Percentiles rank a stretch among this genome's conserved stretches.
These are phyloP conservation scores for Geum urbanum DNA, from an alignment of 306 rosid species.

Conservation along the genomic window DNA sequence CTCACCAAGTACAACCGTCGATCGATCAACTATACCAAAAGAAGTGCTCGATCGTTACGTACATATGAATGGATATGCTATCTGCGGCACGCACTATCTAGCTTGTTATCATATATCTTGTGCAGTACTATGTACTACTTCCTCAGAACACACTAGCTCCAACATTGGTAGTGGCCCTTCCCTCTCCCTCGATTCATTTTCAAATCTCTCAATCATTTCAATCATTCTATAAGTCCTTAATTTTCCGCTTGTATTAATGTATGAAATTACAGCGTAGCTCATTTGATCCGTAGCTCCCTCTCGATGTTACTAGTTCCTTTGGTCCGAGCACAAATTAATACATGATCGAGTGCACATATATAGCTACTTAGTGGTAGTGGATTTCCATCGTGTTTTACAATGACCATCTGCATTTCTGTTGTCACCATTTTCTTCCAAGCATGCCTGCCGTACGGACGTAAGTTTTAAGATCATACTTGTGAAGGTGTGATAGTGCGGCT, in stretches of 20 bases:
- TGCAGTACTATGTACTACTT: background rate
- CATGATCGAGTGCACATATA: no score
- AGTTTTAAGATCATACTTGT: no score
- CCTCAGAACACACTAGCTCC: background rate
- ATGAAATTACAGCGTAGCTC: background rate
- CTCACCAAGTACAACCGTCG: background rate
- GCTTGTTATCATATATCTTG: background rate
- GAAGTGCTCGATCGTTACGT: no score
- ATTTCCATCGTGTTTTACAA: slow-evolving; percentile 13
- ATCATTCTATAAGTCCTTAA: no score
- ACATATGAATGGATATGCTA: background rate
- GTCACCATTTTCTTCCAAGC: background rate
- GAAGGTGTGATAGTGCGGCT: background rate
- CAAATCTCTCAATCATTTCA: slow-evolving; percentile 6
- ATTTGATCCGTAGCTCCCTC: background rate
- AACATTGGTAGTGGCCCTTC: background rate
- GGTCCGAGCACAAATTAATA: background rate
- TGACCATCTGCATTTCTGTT: background rate
- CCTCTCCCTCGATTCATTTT: background rate
- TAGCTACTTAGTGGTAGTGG: slow-evolving; percentile 6
- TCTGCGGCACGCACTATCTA: background rate
- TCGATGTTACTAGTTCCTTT: background rate
- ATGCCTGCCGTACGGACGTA: slow-evolving; percentile 8
- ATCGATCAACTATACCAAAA: no score
- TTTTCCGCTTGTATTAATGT: background rate